Evolutionary conservation across 306 rosid species (phyloP).

Genomic region (Citrullus amarus): DNA sequence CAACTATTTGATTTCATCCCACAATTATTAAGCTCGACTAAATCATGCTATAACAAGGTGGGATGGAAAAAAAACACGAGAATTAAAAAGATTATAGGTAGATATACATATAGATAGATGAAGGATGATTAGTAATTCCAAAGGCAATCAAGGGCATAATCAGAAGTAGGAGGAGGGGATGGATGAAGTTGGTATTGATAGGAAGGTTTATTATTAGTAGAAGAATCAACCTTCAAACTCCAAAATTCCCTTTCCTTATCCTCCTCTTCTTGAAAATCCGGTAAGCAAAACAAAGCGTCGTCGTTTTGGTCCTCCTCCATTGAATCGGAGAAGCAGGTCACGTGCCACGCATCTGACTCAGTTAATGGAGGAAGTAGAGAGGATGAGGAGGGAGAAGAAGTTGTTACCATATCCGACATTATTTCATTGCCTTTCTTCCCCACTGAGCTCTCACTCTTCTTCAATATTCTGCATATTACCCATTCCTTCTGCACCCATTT

Average conservation of each 20-base stretch:
- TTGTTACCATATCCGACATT: neutral
- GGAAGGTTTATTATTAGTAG: neutral
- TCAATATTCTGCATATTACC: constrained; percentile 66
- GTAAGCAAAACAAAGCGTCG: constrained; percentile 13
- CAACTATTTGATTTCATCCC: too few relatives aligned
- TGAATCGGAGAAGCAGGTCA: constrained; percentile 57
- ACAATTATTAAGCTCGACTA: too few relatives aligned
- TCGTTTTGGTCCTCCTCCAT: constrained; percentile 21
- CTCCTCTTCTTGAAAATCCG: constrained; percentile 4
- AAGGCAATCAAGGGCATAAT: neutral
- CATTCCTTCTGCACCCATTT: constrained; percentile 53
- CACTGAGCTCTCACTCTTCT: constrained; percentile 20
- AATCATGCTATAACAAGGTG: too few relatives aligned
- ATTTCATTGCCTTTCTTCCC: constrained; percentile 38
- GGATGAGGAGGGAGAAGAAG: neutral
- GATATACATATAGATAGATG: too few relatives aligned
- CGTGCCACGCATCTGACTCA: constrained; percentile 51
- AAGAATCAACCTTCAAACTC: neutral
- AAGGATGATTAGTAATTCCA: neutral
- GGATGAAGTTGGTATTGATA: neutral
- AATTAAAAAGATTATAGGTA: too few relatives aligned
- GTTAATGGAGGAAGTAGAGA: constrained; percentile 44
- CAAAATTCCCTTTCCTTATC: constrained; percentile 19
- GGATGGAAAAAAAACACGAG: too few relatives aligned
- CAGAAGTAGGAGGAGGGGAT: neutral